Conservation (phyloP, 345 rosid species). For the Conringia planisiliqua region DNA sequence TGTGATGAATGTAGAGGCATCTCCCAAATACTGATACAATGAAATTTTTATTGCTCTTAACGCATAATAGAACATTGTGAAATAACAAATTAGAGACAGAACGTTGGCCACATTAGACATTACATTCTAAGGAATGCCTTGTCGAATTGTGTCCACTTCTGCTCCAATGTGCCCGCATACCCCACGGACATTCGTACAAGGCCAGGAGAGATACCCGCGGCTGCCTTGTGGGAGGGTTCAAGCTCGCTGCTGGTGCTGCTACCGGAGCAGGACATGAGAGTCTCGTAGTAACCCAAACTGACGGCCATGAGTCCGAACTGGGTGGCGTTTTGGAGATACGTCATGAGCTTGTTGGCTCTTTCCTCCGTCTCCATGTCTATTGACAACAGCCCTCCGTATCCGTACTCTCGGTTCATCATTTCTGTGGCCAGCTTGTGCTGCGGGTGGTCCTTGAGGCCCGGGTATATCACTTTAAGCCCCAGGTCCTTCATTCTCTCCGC, state of each 20-base stretch:
- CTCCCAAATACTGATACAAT: not conserved
- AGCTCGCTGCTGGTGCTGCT: conserved; percentile 94
- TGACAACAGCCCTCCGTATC: conserved; percentile 79
- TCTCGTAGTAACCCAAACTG: conserved; percentile 92
- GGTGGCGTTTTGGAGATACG: conserved; percentile 62
- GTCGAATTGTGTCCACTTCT: conserved; percentile 84
- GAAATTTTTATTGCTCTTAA: not conserved
- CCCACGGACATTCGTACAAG: conserved; percentile 87
- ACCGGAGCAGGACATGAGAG: conserved; percentile 89
- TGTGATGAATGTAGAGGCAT: not conserved
- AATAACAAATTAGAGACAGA: not conserved
- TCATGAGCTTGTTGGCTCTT: conserved; percentile 72
- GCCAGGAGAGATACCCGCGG: conserved; percentile 93
- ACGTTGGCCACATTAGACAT: not conserved
- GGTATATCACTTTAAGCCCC: conserved; percentile 77
- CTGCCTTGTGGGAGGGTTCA: conserved; percentile 57
- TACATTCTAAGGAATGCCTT: conserved; percentile 65
- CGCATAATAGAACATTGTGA: not conserved
- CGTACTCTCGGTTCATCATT: conserved; percentile 65
- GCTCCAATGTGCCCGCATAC: conserved; percentile 79
- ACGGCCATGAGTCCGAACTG: conserved; percentile 98
- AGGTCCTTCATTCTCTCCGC: conserved; percentile 67
- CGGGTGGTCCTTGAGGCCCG: conserved; percentile 82
- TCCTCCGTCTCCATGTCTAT: conserved; percentile 90
- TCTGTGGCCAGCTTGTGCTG: conserved; percentile 63